Evolutionary conservation across 2,329 filamentous ascomycete species (phyloP).

Genomic region (Diplodia corticola): DNA sequence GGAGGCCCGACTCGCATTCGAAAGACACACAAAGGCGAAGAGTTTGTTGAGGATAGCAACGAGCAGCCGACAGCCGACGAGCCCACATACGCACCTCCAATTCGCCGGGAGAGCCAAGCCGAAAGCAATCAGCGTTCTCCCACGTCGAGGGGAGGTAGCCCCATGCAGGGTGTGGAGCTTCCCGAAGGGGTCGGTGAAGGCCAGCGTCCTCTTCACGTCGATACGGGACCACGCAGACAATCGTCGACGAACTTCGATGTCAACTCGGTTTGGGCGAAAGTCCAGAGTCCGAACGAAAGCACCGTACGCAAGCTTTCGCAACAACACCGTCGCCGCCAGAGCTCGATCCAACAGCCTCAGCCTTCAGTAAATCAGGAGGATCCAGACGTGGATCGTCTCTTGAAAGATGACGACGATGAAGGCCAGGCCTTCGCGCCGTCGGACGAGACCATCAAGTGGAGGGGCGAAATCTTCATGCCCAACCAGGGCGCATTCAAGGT

Average conservation of each 20-base stretch:
- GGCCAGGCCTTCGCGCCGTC: slow-evolving; percentile 80
- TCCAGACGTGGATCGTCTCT: slow-evolving; percentile 83
- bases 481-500: slow-evolving; percentile 69
- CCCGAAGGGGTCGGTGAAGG: slow-evolving; percentile 35
- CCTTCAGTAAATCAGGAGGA: slow-evolving; percentile 58
- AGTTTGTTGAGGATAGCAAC: slow-evolving; percentile 33
- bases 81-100: slow-evolving; percentile 48
- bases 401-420: slow-evolving; percentile 78
- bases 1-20: slow-evolving; percentile 68
- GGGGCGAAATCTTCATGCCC: slow-evolving; percentile 60
- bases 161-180: slow-evolving; percentile 34
- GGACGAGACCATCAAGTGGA: slow-evolving; percentile 65
- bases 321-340: slow-evolving; percentile 48
- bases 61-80: slow-evolving; percentile 46
- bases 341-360: slow-evolving; percentile 33
- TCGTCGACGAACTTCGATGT: slow-evolving; percentile 75
- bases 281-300: slow-evolving; percentile 67
- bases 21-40: slow-evolving; percentile 18
- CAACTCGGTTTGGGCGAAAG: slow-evolving; percentile 79
- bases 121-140: slow-evolving; percentile 29
- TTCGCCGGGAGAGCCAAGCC: slow-evolving; percentile 30
- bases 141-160: slow-evolving; percentile 27
- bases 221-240: slow-evolving; percentile 46
- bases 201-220: slow-evolving; percentile 34
- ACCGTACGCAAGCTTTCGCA: slow-evolving; percentile 36